Evolutionary conservation across 179 eudicot species (phyloP).

Genomic region (Silene coronaria): DNA sequence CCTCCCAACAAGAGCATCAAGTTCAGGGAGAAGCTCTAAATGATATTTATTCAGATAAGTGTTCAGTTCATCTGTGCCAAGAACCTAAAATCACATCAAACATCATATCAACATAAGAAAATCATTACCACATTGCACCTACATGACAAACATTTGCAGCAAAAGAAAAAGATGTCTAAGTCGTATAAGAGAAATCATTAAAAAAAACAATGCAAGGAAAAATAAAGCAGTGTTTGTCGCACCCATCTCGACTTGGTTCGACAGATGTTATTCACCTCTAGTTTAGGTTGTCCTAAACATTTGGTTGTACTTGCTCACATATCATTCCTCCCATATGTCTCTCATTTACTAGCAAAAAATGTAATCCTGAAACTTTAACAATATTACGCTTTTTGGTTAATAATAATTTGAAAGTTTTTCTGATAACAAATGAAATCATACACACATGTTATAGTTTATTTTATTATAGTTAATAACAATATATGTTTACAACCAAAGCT

Average conservation of each 20-base stretch:
- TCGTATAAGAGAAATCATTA: not conserved
- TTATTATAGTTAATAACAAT: too few species aligned
- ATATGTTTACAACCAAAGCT: not conserved
- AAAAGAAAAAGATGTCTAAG: not conserved
- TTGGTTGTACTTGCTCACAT: not conserved
- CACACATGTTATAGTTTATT: not conserved
- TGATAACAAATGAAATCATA: not conserved
- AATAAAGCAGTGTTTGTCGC: too few species aligned
- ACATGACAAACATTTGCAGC: not conserved
- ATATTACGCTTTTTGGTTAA: too few species aligned
- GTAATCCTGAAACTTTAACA: not conserved
- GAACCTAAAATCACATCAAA: constrained; percentile 45
- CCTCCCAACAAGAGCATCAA: constrained; percentile 95
- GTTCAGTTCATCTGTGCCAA: constrained; percentile 85
- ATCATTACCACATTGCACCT: not conserved
- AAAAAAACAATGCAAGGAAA: not conserved
- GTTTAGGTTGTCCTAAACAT: not conserved
- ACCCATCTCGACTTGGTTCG: not conserved
- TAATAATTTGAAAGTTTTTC: not conserved
- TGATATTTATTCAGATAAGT: constrained; percentile 75
- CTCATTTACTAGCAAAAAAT: not conserved
- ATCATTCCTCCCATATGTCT: not conserved
- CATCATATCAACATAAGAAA: not conserved
- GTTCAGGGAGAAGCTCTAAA: constrained; percentile 87
- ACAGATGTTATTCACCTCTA: not conserved